Base-by-base conservation (phyloP, 768 basidiomycete species). In the Pilatotrama ljubarskyi region DNA sequence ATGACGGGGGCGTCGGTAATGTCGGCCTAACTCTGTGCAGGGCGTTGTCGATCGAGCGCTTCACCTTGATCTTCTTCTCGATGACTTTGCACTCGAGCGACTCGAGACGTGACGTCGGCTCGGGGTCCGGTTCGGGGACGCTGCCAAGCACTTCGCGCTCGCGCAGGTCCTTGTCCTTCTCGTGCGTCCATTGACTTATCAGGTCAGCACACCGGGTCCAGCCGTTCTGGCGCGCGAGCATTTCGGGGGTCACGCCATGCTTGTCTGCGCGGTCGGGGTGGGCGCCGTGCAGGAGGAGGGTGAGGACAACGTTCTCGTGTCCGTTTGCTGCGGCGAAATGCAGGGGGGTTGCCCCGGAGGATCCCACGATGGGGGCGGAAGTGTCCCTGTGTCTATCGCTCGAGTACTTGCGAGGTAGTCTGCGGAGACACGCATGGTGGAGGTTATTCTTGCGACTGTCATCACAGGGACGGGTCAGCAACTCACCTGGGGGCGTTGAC, bases 311-410 rank as follows among this genome's bases (percentile, higher is more conserved):
- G 24, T 80, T 74, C 29, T 83, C 83, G 74, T 99, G 93, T 3
- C 95, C 95, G 67, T 97, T 95, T 26, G 96, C 95, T 35, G 95
- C 90, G 14, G 97, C 96, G 71, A 98, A 99, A 72, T 99, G 97
- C 24, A 98, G 85, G 0, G 97, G 93, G 0, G 96, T 97, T 3
- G 90, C 90, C 32, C 95, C 95, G n/a, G 89, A 88, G 7, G 85
- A 84, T 44, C 89, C 90, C 42, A 91, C 84, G 66, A 90, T 90
- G 51, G 88, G 87, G 3, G 81, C 81, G 35, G 87, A 81, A 17
- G 84, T 68, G 67, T 87, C 86, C 53, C 88, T 80, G 60, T 78
- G 84, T 69, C 80, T 82, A 71, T 88, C 87, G 67, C 80, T 84
- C 38, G 87, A 88, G 69, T 90, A 91, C 58, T 87, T 85, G 59